A percentile compares a stretch with the other conserved stretches of the same genome.
Conservation (phyloP, 2,329 filamentous ascomycete genomes). For the Ceratocystis alfenasii region DNA sequence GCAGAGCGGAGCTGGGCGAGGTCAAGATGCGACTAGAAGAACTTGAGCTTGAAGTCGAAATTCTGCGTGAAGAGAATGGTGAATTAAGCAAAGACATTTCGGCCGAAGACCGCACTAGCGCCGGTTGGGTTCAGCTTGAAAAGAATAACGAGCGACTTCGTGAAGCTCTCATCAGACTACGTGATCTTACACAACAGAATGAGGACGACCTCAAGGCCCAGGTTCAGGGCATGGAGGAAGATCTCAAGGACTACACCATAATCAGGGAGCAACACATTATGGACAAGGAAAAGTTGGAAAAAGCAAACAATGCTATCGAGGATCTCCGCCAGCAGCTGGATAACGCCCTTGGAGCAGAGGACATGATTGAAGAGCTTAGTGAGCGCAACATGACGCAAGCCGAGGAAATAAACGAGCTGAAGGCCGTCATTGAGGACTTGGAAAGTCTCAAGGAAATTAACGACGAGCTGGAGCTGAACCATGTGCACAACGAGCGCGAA, state of each 20-base stretch:
- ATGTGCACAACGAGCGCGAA: slow-evolving; percentile 85
- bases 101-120: slow-evolving; percentile 72
- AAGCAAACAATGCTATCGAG: slow-evolving; percentile 63
- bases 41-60: slow-evolving; percentile 74
- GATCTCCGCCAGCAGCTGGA: slow-evolving; percentile 87
- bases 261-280: slow-evolving; percentile 59
- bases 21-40: slow-evolving; percentile 70
- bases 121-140: slow-evolving; percentile 86
- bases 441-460: slow-evolving; percentile 85
- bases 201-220: slow-evolving; percentile 68
- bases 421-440: slow-evolving; percentile 70
- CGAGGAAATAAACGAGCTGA: slow-evolving; percentile 73
- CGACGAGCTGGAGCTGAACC: slow-evolving; percentile 87
- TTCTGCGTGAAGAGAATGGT: slow-evolving; percentile 74
- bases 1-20: slow-evolving; percentile 67
- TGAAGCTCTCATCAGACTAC: slow-evolving; percentile 70
- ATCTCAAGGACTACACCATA: slow-evolving; percentile 53
- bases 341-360: slow-evolving; percentile 73
- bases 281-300: slow-evolving; percentile 59
- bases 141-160: slow-evolving; percentile 76
- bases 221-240: slow-evolving; percentile 60
- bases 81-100: slow-evolving; percentile 77
- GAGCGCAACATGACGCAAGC: slow-evolving; percentile 75
- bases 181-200: slow-evolving; percentile 76
- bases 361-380: slow-evolving; percentile 85